Evolutionary conservation across 1,284 basidiomycete species (phyloP).

Genomic region (Ceratobasidium sp.): DNA sequence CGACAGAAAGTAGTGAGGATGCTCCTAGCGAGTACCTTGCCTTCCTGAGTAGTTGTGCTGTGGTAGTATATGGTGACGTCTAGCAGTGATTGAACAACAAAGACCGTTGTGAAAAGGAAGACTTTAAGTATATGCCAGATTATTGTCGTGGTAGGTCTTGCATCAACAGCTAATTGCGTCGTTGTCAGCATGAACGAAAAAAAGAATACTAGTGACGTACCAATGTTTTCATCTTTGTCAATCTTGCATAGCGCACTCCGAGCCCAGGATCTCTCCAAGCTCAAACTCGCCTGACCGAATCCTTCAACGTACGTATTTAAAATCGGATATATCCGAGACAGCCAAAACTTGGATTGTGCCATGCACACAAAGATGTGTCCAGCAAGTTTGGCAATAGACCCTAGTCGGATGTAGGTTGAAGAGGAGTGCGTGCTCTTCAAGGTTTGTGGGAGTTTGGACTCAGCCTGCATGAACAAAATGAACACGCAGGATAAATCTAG

Average conservation of each 20-base stretch:
- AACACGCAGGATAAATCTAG: not conserved
- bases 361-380: constrained; percentile 30
- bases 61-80: constrained; percentile 33
- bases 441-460: not conserved
- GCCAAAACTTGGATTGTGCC: constrained; percentile 32
- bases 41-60: not conserved
- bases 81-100: constrained; percentile 39
- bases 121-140: constrained; percentile 42
- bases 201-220: not conserved
- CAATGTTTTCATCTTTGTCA: constrained; percentile 28
- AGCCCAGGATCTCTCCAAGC: constrained; percentile 36
- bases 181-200: too few species aligned
- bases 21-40: constrained; percentile 3
- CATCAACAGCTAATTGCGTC: constrained; percentile 24
- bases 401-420: constrained; percentile 11
- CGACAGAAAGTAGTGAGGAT: constrained; percentile 38
- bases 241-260: constrained; percentile 10
- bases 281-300: not conserved
- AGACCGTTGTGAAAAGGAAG: constrained; percentile 41
- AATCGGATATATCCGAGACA: not conserved
- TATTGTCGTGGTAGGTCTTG: constrained; percentile 13
- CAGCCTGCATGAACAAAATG: not conserved
- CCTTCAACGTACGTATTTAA: not conserved
- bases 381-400: constrained; percentile 6
- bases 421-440: constrained; percentile 2